A percentile compares a stretch with the other conserved stretches of the same genome.
These are phyloP conservation scores for Dalechampia spathulata DNA, from an alignment of 441 rosid genomes.

Conservation along the genomic window DNA sequence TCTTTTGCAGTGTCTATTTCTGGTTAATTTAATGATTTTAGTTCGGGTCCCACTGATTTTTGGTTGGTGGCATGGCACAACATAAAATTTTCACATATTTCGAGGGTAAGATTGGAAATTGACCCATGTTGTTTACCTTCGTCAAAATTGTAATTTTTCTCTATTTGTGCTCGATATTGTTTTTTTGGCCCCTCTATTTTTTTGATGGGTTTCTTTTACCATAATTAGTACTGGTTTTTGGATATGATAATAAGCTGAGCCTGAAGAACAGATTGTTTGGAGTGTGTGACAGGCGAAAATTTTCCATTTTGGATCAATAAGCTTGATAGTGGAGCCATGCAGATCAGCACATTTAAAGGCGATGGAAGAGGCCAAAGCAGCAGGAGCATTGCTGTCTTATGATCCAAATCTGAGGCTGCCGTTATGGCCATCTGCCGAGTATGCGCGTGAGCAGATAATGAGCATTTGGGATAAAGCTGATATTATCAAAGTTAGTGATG, in stretches of 20 bases:
- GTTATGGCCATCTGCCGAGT: slow-evolving; percentile 78
- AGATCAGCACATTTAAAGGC: slow-evolving; percentile 91
- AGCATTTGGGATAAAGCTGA: slow-evolving; percentile 97
- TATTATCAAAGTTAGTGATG: slow-evolving; percentile 85
- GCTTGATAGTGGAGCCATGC: slow-evolving; percentile 97
- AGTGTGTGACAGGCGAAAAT: slow-evolving; percentile 48
- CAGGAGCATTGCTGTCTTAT: slow-evolving; percentile 82
- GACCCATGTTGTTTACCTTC: no score
- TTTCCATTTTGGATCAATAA: slow-evolving; percentile 94
- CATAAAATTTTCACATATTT: background rate
- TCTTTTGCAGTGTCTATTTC: background rate
- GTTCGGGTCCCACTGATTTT: background rate
- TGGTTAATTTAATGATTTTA: background rate
- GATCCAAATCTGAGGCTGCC: slow-evolving; percentile 92
- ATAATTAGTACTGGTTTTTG: no score
- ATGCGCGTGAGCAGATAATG: slow-evolving; percentile 73
- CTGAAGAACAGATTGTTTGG: background rate
- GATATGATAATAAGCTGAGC: background rate
- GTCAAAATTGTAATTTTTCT: no score
- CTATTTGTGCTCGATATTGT: no score
- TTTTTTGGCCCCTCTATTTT: no score
- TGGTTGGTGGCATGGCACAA: background rate
- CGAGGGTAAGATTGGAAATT: background rate
- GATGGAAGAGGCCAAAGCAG: slow-evolving; percentile 77
- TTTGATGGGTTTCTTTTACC: no score